A percentile compares a stretch with the other conserved stretches of the same genome.
These are phyloP conservation scores for Chaetomidium leptoderma DNA, from an alignment of 495 filamentous ascomycete species.

Conservation along the genomic window DNA sequence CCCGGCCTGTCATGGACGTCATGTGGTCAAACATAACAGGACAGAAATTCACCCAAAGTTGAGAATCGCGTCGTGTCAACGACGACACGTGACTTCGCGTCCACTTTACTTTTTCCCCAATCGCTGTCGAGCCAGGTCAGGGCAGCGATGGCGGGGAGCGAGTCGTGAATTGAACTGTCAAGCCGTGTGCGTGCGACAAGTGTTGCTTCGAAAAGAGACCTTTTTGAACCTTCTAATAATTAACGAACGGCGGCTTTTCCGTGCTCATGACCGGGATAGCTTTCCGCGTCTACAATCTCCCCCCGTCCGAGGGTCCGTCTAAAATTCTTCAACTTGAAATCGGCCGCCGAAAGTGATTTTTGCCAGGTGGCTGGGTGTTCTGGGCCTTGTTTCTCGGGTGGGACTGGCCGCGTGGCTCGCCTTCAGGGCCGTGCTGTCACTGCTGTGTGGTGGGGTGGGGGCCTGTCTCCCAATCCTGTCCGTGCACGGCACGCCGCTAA, in stretches of 20 bases:
- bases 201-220: too few relatives aligned
- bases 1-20: neutral
- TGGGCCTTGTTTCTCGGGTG: neutral
- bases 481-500: constrained; percentile 19
- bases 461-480: constrained; percentile 5
- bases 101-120: too few relatives aligned
- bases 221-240: too few relatives aligned
- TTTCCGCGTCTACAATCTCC: too few relatives aligned
- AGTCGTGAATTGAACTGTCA: neutral
- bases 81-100: constrained; percentile 13
- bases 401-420: constrained; percentile 11
- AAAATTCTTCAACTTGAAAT: too few relatives aligned
- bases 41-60: neutral
- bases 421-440: neutral
- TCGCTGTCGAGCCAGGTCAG: too few relatives aligned
- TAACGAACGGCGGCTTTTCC: too few relatives aligned
- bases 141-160: too few relatives aligned
- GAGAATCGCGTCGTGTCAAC: neutral
- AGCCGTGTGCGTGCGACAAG: too few relatives aligned
- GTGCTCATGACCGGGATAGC: too few relatives aligned
- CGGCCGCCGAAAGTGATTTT: too few relatives aligned
- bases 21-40: neutral
- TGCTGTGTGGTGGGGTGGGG: neutral
- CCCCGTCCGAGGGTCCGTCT: too few relatives aligned
- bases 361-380: neutral